Evolutionary conservation across 2,329 filamentous ascomycete species (phyloP).

Genomic region (Basipetospora sp.): DNA sequence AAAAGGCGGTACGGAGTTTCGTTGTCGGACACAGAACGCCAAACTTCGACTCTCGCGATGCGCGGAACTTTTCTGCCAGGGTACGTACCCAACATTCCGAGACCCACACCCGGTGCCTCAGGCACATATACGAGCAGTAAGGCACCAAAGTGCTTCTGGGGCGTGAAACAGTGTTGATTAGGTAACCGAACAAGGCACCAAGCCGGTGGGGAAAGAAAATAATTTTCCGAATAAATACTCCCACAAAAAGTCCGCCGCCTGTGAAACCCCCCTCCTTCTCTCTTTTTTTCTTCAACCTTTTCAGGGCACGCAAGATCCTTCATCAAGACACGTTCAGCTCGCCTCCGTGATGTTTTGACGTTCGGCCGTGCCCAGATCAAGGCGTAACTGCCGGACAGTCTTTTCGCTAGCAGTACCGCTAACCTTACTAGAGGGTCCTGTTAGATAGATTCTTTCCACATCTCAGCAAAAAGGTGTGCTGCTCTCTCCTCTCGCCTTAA

Average conservation of each 20-base stretch:
- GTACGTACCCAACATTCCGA: conserved; percentile 4
- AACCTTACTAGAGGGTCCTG: conserved; percentile 56
- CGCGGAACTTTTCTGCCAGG: conserved; percentile 6
- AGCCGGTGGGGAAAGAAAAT: too few relatives aligned
- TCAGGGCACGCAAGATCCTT: conserved; percentile 66
- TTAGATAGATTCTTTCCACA: conserved; percentile 98
- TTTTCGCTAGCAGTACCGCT: conserved; percentile 94
- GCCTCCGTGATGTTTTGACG: conserved; percentile 68
- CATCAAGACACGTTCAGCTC: conserved; percentile 62
- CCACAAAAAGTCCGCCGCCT: background rate
- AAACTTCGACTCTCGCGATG: conserved; percentile 3
- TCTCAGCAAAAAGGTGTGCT: too few relatives aligned
- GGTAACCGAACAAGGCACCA: too few relatives aligned
- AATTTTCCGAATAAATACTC: too few relatives aligned
- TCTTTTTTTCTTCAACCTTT: conserved; percentile 20
- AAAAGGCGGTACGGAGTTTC: background rate
- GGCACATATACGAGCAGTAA: background rate
- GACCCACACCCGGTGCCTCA: background rate
- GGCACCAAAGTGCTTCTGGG: too few relatives aligned
- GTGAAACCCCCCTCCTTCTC: conserved; percentile 12
- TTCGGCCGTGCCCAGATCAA: conserved; percentile 81
- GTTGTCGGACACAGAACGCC: background rate
- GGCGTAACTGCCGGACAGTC: conserved; percentile 41
- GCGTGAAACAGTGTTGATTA: too few relatives aligned
- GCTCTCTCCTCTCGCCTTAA: too few relatives aligned